Base-by-base conservation (phyloP, 768 basidiomycete genomes). In the Macrolepiota fuliginosa region DNA sequence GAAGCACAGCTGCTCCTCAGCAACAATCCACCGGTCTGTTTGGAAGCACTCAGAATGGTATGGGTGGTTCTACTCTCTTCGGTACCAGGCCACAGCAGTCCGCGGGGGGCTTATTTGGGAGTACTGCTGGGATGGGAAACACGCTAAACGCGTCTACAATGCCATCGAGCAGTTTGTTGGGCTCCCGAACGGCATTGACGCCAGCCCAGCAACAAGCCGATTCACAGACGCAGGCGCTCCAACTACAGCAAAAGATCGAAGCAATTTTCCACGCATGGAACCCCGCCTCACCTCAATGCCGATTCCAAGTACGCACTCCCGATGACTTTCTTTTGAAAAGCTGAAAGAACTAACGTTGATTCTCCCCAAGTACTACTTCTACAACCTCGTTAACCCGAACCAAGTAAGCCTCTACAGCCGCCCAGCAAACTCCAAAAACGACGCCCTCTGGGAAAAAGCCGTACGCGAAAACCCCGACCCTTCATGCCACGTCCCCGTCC, bases 391-490 rank as follows among this genome's bases (percentile, higher is more conserved):
- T 3, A 86, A 90, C 66, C 90, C 91, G 0, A 77, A 76, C 4
- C 80, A 87, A 65, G 84, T 90, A 2, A 78, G 75, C 27, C 65
- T 86, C 55, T 95, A 91, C 64, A 86, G 83, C 6, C 85, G 90
- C 15, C 92, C 93, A 12, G 71, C 79, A 13, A 91, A 91, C 66
- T 86, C 87, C 12, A 81, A 83, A 4, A 88, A 91, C 51, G 90
- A 92, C 47, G 77, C 77, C 9, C 66, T 87, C 47, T 94, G 92
- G 92, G 83, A 89, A 67, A 89, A 89, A 69, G 92, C 92, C 6
- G 76, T 85, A 1, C 77, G 83, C 54, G 92, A 93, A 69, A 94
- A 94, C 65, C 93, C 93, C 0, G 90, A 94, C 74, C 83, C 90
- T 1, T 83, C 81, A 54, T 87, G 90, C 91, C 93, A 66, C 63